These are phyloP conservation scores for Ogataea nitratoaversa DNA, from an alignment of 805 yeast genomes.

Conservation along the genomic window DNA sequence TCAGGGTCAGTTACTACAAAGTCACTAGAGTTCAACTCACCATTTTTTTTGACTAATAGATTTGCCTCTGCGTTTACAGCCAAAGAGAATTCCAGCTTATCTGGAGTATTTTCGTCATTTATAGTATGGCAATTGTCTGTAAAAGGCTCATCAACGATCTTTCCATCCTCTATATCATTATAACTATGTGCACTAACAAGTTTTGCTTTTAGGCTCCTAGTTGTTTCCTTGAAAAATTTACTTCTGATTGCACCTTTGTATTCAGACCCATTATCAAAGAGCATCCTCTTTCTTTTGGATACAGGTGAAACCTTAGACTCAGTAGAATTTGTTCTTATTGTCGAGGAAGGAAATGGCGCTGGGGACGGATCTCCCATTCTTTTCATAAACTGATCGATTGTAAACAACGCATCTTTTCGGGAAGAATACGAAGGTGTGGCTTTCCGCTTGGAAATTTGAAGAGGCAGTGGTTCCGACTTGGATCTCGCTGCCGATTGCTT, in stretches of 20 bases:
- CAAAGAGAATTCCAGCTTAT: too few species aligned
- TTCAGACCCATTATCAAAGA: slow-evolving; percentile 14
- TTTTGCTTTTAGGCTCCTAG: neutral
- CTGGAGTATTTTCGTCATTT: too few species aligned
- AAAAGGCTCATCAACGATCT: too few species aligned
- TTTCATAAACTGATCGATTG: slow-evolving; percentile 22
- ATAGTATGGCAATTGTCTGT: too few species aligned
- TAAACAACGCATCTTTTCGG: slow-evolving; percentile 16
- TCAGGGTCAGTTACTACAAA: slow-evolving; percentile 27
- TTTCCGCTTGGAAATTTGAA: neutral
- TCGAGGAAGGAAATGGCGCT: neutral
- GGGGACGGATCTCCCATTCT: slow-evolving; percentile 3
- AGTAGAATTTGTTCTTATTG: neutral
- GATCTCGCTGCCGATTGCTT: slow-evolving; percentile 4
- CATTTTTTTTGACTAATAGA: slow-evolving; percentile 1
- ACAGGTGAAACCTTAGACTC: slow-evolving; percentile 17
- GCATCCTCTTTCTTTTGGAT: slow-evolving; percentile 24
- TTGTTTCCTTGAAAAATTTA: slow-evolving; percentile 13
- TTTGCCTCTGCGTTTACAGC: too few species aligned
- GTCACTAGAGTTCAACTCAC: slow-evolving; percentile 24
- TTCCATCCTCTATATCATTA: too few species aligned
- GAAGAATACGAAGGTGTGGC: slow-evolving; percentile 2
- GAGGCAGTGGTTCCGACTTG: slow-evolving; percentile 1
- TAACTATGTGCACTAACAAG: too few species aligned
- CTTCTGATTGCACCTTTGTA: slow-evolving; percentile 9